Percentiles rank a stretch among this genome's conserved stretches.
These are phyloP conservation scores for Panicum miliaceum DNA, from an alignment of 176 grass and related monocot species.

Conservation along the genomic window DNA sequence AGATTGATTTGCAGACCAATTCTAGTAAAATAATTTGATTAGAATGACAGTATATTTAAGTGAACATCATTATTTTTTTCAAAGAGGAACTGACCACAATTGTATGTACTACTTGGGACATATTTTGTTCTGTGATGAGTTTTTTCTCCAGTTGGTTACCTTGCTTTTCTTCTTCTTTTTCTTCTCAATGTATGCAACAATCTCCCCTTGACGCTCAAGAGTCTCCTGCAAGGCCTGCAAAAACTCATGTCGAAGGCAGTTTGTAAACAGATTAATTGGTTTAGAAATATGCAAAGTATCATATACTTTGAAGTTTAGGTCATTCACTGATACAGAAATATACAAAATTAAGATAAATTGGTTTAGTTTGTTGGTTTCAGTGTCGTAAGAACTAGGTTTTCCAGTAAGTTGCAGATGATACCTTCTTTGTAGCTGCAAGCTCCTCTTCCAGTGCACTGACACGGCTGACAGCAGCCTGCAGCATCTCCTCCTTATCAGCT, in stretches of 20 bases:
- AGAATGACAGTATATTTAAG: not conserved
- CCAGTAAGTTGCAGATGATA: conserved; percentile 18
- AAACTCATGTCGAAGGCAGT: conserved; percentile 1
- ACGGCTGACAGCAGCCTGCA: conserved; percentile 76
- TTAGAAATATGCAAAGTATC: not conserved
- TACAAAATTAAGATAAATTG: not conserved
- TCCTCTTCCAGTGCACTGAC: conserved; percentile 76
- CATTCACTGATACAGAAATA: not conserved
- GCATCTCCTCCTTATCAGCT: conserved; percentile 72
- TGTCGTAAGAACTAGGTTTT: conserved; percentile 1
- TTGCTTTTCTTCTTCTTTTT: conserved; percentile 90
- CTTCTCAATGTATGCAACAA: conserved; percentile 90
- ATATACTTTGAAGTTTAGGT: not conserved
- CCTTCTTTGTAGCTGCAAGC: conserved; percentile 91
- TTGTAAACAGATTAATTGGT: not conserved
- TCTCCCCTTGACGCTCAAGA: conserved; percentile 64
- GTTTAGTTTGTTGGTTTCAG: not conserved
- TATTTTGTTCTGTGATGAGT: not conserved
- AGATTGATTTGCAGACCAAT: not conserved
- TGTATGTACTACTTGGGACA: not conserved
- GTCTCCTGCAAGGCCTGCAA: conserved; percentile 80
- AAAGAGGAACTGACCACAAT: not conserved
- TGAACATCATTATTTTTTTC: not conserved
- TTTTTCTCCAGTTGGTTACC: conserved; percentile 32
- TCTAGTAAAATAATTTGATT: not conserved